A percentile compares a stretch with the other conserved stretches of the same genome.
Evolutionary conservation across 176 grass and related monocot species (phyloP).

Genomic region (Aegilops longissima): DNA sequence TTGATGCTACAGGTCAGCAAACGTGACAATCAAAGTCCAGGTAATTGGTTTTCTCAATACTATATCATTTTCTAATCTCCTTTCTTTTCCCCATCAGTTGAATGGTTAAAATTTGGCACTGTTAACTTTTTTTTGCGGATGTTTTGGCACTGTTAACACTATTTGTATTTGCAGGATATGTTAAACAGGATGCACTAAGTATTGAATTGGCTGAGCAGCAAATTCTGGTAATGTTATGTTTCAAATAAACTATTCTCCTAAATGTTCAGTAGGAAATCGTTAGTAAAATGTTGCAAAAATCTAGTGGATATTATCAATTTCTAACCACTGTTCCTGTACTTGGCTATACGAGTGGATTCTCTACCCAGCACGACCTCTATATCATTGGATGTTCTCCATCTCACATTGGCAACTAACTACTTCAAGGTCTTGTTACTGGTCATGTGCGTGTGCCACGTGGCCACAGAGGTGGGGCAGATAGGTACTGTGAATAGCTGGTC

Average conservation of each 20-base stretch:
- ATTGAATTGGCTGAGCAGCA: conserved; percentile 86
- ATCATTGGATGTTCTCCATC: background rate
- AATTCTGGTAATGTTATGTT: conserved; percentile 76
- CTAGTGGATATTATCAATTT: conserved; percentile 33
- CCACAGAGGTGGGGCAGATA: background rate
- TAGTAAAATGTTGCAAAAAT: conserved; percentile 16
- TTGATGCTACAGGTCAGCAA: conserved; percentile 62
- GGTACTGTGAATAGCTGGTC: background rate
- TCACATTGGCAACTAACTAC: background rate
- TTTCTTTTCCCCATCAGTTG: background rate
- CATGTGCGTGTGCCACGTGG: background rate
- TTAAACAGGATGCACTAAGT: conserved; percentile 60
- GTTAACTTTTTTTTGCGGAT: background rate
- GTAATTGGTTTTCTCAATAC: conserved; percentile 37
- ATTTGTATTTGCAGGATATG: conserved; percentile 54
- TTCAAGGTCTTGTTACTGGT: background rate
- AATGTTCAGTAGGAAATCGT: background rate
- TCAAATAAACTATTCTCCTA: background rate
- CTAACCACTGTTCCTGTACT: background rate
- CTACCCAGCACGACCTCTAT: background rate
- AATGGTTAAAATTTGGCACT: conserved; percentile 18
- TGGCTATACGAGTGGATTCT: background rate
- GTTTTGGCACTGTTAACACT: conserved; percentile 14
- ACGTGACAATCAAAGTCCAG: conserved; percentile 55
- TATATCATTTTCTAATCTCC: background rate